A percentile compares a stretch with the other conserved stretches of the same genome.
phyloP scores from a whole-genome alignment of 805 yeast species.

The Wickerhamiella siamensis region DNA sequence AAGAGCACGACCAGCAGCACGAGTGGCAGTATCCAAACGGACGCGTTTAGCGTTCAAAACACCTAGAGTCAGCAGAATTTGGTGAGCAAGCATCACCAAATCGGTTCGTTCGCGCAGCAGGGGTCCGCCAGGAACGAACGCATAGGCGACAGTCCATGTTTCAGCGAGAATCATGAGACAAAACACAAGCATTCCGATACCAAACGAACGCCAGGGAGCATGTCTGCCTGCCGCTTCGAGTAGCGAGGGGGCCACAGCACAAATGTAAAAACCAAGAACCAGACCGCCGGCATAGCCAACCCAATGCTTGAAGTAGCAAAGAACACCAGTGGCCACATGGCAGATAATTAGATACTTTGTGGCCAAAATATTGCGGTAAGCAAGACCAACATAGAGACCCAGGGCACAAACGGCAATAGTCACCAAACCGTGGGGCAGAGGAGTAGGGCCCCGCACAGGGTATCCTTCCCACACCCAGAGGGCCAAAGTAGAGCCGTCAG shows the following conservation, averaged over 20 bases:
- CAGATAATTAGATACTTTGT: slow-evolving; percentile 31
- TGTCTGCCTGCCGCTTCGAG: slow-evolving; percentile 43
- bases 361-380: slow-evolving; percentile 20
- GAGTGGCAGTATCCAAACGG: slow-evolving; percentile 2
- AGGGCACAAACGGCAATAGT: slow-evolving; percentile 43
- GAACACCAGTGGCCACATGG: slow-evolving; percentile 34
- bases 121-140: slow-evolving; percentile 93
- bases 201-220: slow-evolving; percentile 36
- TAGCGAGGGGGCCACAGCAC: slow-evolving; percentile 45
- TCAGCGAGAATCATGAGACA: slow-evolving; percentile 57
- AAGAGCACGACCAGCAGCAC: slow-evolving; percentile 13
- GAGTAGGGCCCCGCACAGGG: slow-evolving; percentile 74
- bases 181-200: slow-evolving; percentile 31
- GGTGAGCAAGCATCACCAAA: slow-evolving; percentile 46
- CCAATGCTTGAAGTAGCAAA: slow-evolving; percentile 51
- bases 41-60: slow-evolving; percentile 24
- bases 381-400: slow-evolving; percentile 39
- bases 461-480: slow-evolving; percentile 96
- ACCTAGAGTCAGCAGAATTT: slow-evolving; percentile 40
- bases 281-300: slow-evolving; percentile 62
- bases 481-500: slow-evolving; percentile 78
- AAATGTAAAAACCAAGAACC: slow-evolving; percentile 43
- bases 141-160: slow-evolving; percentile 96
- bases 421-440: slow-evolving; percentile 65
- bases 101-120: slow-evolving; percentile 80